Conservation (phyloP, 2,329 filamentous ascomycete genomes). For the Diplodia corticola region DNA sequence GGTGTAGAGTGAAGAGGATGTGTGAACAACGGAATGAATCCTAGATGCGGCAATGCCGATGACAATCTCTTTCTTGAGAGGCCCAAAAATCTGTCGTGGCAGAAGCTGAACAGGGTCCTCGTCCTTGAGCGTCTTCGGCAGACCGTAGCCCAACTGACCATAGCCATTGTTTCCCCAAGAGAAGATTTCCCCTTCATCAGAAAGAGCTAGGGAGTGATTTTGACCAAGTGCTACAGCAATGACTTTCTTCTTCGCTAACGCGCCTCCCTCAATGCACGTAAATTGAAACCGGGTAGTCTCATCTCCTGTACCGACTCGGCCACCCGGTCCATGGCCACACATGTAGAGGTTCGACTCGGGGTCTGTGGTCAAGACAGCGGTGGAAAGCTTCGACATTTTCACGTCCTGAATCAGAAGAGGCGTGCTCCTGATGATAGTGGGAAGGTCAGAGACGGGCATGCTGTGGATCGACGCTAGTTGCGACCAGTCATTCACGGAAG, state of each 20-base stretch:
- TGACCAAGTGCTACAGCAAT: slow-evolving; percentile 80
- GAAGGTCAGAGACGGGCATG: slow-evolving; percentile 58
- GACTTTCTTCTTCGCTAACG: slow-evolving; percentile 71
- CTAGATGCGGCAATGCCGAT: slow-evolving; percentile 83
- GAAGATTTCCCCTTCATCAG: slow-evolving; percentile 84
- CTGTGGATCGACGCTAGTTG: slow-evolving; percentile 30
- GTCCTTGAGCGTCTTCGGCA: slow-evolving; percentile 69
- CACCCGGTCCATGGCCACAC: slow-evolving; percentile 87
- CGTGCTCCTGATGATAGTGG: slow-evolving; percentile 68
- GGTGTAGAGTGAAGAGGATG: slow-evolving; percentile 76
- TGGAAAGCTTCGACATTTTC: slow-evolving; percentile 87
- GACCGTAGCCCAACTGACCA: slow-evolving; percentile 81
- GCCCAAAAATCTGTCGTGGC: slow-evolving; percentile 87
- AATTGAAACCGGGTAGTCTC: slow-evolving; percentile 89
- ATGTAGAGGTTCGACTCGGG: slow-evolving; percentile 88
- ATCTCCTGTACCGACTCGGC: slow-evolving; percentile 83
- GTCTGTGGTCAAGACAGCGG: slow-evolving; percentile 82
- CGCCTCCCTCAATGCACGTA: slow-evolving; percentile 74
- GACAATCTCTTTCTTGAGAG: slow-evolving; percentile 81
- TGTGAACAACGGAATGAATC: slow-evolving; percentile 89
- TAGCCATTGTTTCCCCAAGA: slow-evolving; percentile 90
- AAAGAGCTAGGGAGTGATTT: slow-evolving; percentile 85
- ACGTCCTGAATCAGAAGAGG: slow-evolving; percentile 79
- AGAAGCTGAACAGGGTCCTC: slow-evolving; percentile 80
- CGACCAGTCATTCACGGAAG: slow-evolving; percentile 29